A percentile compares a stretch with the other conserved stretches of the same genome.
These are phyloP conservation scores for Didymella sp. DNA, from an alignment of 2,329 filamentous ascomycete genomes.

Conservation along the genomic window DNA sequence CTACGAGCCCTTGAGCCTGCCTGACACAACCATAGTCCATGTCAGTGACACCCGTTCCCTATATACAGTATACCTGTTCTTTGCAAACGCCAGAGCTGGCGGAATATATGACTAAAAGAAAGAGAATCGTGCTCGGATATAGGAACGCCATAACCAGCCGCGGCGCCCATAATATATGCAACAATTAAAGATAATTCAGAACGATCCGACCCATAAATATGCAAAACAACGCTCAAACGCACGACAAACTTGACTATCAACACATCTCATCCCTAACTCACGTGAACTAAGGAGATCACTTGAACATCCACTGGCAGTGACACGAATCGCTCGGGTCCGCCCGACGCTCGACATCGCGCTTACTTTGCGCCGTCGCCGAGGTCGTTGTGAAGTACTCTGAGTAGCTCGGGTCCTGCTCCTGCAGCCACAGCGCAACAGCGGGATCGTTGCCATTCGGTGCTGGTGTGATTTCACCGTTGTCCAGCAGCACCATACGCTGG, in stretches of 20 bases:
- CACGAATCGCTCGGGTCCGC: constrained; percentile 43
- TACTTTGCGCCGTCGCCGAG: constrained; percentile 15
- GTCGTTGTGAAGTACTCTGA: constrained; percentile 33
- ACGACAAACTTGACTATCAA: constrained; percentile 14
- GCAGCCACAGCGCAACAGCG: constrained; percentile 49
- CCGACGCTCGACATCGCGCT: constrained; percentile 27
- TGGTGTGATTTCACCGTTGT: constrained; percentile 56
- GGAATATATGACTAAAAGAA: background rate
- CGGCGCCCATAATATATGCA: constrained; percentile 14
- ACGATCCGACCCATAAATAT: constrained; percentile 3
- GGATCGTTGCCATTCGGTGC: constrained; percentile 44
- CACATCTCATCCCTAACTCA: background rate
- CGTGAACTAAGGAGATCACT: constrained; percentile 26
- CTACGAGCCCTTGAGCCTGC: constrained; percentile 3
- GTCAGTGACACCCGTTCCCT: constrained; percentile 9
- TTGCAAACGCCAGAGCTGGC: background rate
- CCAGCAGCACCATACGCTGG: constrained; percentile 67
- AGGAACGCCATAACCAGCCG: constrained; percentile 1
- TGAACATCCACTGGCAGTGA: constrained; percentile 51
- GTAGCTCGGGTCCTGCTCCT: constrained; percentile 51
- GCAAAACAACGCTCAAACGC: constrained; percentile 23
- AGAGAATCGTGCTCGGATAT: constrained; percentile 1
- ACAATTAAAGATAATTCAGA: background rate
- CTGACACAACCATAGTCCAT: background rate
- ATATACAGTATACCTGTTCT: constrained; percentile 16